Conservation (phyloP, 148 eudicot genomes). For the Vaccinium macrocarpon region DNA sequence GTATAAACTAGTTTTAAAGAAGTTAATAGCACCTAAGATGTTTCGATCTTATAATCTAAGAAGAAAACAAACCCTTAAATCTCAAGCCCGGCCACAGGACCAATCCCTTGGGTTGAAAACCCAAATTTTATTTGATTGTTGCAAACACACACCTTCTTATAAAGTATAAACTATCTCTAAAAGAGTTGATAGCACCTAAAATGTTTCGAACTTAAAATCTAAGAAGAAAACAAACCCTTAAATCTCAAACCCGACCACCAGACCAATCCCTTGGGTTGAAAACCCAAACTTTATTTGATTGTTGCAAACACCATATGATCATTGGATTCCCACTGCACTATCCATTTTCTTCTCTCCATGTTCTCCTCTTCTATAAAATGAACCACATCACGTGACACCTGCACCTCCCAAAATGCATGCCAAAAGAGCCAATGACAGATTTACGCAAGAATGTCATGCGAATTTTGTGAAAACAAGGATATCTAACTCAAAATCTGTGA, state of each 20-base stretch:
- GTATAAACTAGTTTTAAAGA: too few relatives aligned
- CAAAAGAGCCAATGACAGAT: background rate
- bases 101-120: too few relatives aligned
- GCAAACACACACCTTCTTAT: background rate
- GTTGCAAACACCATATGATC: conserved; percentile 4
- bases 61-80: too few relatives aligned
- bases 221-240: too few relatives aligned
- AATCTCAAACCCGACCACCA: too few relatives aligned
- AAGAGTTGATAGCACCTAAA: too few relatives aligned
- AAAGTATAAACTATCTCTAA: too few relatives aligned
- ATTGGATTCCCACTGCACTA: conserved; percentile 3
- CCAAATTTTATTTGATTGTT: background rate
- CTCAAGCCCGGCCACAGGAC: too few relatives aligned
- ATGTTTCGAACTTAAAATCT: too few relatives aligned
- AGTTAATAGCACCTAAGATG: too few relatives aligned
- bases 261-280: too few relatives aligned
- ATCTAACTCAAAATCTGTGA: background rate
- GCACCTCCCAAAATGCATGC: conserved; percentile 2
- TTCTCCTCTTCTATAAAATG: background rate
- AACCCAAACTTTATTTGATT: background rate
- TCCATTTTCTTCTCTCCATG: background rate
- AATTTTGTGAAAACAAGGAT: background rate
- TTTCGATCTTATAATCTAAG: too few relatives aligned
- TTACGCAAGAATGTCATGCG: background rate
- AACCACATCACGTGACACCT: background rate